Evolutionary conservation across 2,329 filamentous ascomycete genomes (phyloP).

Genomic region (Lizonia empirigonia): DNA sequence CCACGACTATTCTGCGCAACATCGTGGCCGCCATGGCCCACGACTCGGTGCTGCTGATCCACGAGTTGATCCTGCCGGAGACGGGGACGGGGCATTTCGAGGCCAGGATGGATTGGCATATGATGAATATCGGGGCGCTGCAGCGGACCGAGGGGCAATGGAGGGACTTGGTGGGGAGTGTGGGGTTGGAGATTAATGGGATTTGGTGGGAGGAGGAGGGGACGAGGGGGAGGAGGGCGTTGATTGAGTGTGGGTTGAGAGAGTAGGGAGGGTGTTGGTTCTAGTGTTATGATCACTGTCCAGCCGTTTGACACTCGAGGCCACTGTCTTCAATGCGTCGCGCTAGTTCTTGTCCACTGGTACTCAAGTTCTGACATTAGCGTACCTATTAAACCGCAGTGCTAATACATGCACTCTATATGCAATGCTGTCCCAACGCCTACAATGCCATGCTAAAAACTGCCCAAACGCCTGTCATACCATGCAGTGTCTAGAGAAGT

Average conservation of each 20-base stretch:
- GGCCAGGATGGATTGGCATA: slow-evolving; percentile 49
- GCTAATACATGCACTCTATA: neutral
- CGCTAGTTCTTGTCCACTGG: no score
- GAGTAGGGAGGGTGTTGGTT: no score
- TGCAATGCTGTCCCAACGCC: slow-evolving; percentile 11
- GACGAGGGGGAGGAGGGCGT: neutral
- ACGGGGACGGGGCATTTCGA: slow-evolving; percentile 37
- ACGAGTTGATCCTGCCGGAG: slow-evolving; percentile 51
- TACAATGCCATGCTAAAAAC: slow-evolving; percentile 6
- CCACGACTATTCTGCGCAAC: slow-evolving; percentile 41
- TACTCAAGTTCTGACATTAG: neutral
- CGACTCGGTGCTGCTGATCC: slow-evolving; percentile 52
- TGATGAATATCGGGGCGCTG: slow-evolving; percentile 49
- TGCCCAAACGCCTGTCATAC: slow-evolving; percentile 5
- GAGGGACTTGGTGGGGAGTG: slow-evolving; percentile 38
- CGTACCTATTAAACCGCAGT: neutral
- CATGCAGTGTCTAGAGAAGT: neutral
- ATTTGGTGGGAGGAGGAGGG: slow-evolving; percentile 36
- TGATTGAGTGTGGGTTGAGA: slow-evolving; percentile 4
- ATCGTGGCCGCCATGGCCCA: slow-evolving; percentile 37
- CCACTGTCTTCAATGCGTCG: no score
- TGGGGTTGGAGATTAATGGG: slow-evolving; percentile 45
- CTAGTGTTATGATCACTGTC: no score
- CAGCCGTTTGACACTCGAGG: no score
- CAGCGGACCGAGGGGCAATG: slow-evolving; percentile 52